Evolutionary conservation across 805 yeast species (phyloP).

Genomic region (Kluyveromyces wickerhamii): DNA sequence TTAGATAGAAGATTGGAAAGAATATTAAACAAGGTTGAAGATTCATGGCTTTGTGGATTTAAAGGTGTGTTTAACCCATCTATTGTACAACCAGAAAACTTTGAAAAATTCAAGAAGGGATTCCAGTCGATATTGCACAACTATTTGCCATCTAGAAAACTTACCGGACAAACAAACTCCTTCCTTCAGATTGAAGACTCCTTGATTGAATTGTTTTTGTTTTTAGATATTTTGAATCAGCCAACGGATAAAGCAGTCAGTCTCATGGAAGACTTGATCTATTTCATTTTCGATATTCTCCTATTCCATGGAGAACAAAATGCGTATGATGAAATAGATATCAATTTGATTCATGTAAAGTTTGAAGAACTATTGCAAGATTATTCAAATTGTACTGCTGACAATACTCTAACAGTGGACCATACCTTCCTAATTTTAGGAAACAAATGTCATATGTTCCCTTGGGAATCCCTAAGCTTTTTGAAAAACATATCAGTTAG

Average conservation of each 20-base stretch:
- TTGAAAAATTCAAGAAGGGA: slow-evolving; percentile 30
- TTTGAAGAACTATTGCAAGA: slow-evolving; percentile 39
- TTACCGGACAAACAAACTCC: slow-evolving; percentile 17
- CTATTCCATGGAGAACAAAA: slow-evolving; percentile 56
- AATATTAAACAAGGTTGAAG: slow-evolving; percentile 52
- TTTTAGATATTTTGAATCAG: slow-evolving; percentile 33
- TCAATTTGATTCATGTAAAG: slow-evolving; percentile 46
- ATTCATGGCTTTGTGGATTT: slow-evolving; percentile 73
- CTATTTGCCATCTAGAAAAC: slow-evolving; percentile 42
- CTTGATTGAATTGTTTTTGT: slow-evolving; percentile 44
- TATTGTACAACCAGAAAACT: slow-evolving; percentile 19
- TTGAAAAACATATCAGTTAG: slow-evolving; percentile 51
- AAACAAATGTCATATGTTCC: slow-evolving; percentile 56
- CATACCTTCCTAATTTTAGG: slow-evolving; percentile 71
- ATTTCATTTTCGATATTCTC: slow-evolving; percentile 52
- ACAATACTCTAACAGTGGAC: slow-evolving; percentile 8
- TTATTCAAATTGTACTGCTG: slow-evolving; percentile 17
- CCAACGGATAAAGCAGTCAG: slow-evolving; percentile 21
- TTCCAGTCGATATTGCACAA: slow-evolving; percentile 36
- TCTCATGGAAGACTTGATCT: slow-evolving; percentile 54
- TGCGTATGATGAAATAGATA: slow-evolving; percentile 58
- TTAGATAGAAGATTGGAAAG: slow-evolving; percentile 50
- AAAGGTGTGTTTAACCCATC: slow-evolving; percentile 46
- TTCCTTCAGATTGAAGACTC: slow-evolving; percentile 36
- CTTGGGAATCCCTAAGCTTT: slow-evolving; percentile 81